A percentile compares a stretch with the other conserved stretches of the same genome.
Conservation (phyloP, 2,329 filamentous ascomycete genomes). For the Paraphaeosphaeria sporulosa region DNA sequence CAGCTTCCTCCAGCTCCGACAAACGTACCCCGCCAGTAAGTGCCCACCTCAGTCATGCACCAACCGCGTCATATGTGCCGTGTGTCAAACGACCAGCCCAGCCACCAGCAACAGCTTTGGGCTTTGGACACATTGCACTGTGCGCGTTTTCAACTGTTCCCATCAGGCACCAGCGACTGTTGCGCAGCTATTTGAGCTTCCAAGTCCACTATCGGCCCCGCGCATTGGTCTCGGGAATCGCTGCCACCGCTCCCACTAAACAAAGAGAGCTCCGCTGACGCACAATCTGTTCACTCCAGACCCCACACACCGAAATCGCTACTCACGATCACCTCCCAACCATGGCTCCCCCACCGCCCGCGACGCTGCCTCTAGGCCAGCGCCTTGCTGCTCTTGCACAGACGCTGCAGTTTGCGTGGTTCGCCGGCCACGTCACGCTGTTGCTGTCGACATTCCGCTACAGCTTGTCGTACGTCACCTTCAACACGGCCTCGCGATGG, state of each 20-base stretch:
- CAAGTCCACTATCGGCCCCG: slow-evolving; percentile 13
- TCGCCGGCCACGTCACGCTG: slow-evolving; percentile 80
- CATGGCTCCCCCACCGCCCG: slow-evolving; percentile 78
- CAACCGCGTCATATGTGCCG: slow-evolving; percentile 39
- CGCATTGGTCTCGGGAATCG: slow-evolving; percentile 28
- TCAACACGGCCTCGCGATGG: slow-evolving; percentile 82
- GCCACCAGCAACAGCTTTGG: slow-evolving; percentile 26
- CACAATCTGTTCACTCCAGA: slow-evolving; percentile 28
- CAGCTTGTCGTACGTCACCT: slow-evolving; percentile 81
- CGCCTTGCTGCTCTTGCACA: slow-evolving; percentile 80
- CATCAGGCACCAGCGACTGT: slow-evolving; percentile 21
- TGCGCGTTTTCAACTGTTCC: slow-evolving; percentile 20
- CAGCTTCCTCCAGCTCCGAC: neutral
- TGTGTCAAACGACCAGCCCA: slow-evolving; percentile 32
- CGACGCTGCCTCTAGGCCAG: slow-evolving; percentile 74
- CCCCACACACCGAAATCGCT: slow-evolving; percentile 29
- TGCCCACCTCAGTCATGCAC: slow-evolving; percentile 32
- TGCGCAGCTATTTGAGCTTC: slow-evolving; percentile 16
- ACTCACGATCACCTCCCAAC: slow-evolving; percentile 21
- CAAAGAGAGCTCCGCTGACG: slow-evolving; percentile 36
- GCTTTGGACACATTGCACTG: slow-evolving; percentile 46
- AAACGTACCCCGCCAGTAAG: slow-evolving; percentile 34
- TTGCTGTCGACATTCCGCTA: slow-evolving; percentile 86
- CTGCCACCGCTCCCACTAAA: slow-evolving; percentile 15
- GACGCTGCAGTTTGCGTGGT: slow-evolving; percentile 85